Base-by-base conservation (phyloP, 2,329 filamentous ascomycete species). In the Aspergillus clavatus region DNA sequence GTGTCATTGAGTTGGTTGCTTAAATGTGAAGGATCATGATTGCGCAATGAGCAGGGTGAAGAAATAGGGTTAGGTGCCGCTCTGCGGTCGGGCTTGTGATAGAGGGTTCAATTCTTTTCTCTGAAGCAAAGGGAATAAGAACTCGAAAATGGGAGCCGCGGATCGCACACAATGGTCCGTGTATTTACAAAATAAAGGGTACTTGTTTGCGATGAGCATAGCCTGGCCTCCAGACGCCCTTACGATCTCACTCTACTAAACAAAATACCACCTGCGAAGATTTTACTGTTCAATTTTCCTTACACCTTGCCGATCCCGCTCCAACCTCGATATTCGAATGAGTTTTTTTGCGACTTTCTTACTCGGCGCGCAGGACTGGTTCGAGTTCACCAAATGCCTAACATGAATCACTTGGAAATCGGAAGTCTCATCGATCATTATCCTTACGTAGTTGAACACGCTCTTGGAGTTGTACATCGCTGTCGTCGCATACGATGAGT, bases 1-100 rank as follows among this genome's bases (percentile, higher is more conserved):
- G 91, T 76, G 87, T 95, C 68, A 80, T 95, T 67, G 89, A 96
- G 82, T 82, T 96, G 72, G 88, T 96, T 69, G 90, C 89, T 77
- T 96, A 86, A 80, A 67, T 60, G 62, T 55, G 57, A 49, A 56
- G 31, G 53, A 46, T 42, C 48, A 43, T 51, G 53, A 57, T 60
- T 48, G 51, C 50, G 53, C 56, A 56, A 56, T 38, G 43, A 43
- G 31, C n/a, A 35, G 31, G 31, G 31, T 35, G 31, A 12, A 29
- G 36, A 29, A 36, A 57, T 55, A 51, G 50, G 53, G 55, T 54
- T 54, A 55, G 57, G 56, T 56, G 56, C 56, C 60, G 54, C 53
- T 47, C 53, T 58, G 48, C 50, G 50, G 55, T 58, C 59, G 53
- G 61, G 52, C 54, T 54, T 57, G 56, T 62, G 55, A 57, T 52